These are phyloP conservation scores for Cytauxzoon felis DNA, from an alignment of 169 alveolate genomes.

Conservation along the genomic window DNA sequence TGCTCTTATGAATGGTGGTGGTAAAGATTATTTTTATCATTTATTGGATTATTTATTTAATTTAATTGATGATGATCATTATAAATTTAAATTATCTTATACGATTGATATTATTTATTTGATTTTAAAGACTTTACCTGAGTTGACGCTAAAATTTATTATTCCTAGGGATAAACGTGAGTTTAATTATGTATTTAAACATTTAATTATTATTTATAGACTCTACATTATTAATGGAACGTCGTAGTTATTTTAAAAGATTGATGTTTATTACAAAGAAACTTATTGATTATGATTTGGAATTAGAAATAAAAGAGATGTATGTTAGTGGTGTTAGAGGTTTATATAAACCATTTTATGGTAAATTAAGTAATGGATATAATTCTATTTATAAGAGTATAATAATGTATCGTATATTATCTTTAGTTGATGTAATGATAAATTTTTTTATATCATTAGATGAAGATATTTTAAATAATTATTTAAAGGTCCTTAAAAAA, in stretches of 20 bases:
- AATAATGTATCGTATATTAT: too few relatives aligned
- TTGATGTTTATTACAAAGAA: conserved; percentile 2
- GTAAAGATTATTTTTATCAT: conserved; percentile 28
- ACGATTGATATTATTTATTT: conserved; percentile 33
- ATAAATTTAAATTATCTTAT: conserved; percentile 5
- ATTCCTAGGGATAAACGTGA: conserved; percentile 21
- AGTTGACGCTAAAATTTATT: conserved; percentile 22
- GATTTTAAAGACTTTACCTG: conserved; percentile 40
- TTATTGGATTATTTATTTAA: conserved; percentile 40
- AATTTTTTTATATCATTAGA: too few relatives aligned
- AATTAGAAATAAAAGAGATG: conserved; percentile 1
- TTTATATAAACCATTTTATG: conserved; percentile 35
- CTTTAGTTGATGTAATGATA: too few relatives aligned
- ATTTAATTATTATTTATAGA: not conserved
- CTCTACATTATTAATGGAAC: conserved; percentile 6
- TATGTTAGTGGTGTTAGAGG: conserved; percentile 23
- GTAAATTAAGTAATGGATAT: too few relatives aligned
- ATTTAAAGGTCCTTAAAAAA: conserved; percentile 23
- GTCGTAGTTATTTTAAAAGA: conserved; percentile 26
- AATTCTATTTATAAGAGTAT: too few relatives aligned
- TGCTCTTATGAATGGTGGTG: conserved; percentile 13
- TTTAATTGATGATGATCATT: conserved; percentile 22
- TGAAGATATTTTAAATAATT: too few relatives aligned
- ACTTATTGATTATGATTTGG: conserved; percentile 8
- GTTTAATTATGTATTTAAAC: not conserved